Conservation (phyloP, 1,284 basidiomycete species). For the Tilletia caries region DNA sequence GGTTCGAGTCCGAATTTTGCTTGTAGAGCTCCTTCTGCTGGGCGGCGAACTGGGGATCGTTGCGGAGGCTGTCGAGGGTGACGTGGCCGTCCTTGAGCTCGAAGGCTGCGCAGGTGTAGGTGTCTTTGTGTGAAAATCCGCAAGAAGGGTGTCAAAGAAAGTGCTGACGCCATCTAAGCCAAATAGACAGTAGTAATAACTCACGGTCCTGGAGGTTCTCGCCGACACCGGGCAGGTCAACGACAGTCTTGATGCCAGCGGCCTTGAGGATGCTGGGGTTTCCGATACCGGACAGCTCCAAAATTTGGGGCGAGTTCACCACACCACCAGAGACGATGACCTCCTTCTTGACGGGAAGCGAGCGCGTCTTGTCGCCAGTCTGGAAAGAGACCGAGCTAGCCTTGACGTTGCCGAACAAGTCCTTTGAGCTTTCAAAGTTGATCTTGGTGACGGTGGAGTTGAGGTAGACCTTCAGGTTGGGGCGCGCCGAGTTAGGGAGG, state of each 20-base stretch:
- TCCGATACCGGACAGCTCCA: constrained; percentile 61
- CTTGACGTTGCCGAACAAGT: constrained; percentile 19
- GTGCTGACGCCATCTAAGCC: constrained; percentile 20
- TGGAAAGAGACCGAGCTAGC: constrained; percentile 33
- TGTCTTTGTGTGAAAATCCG: constrained; percentile 27
- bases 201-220: constrained; percentile 57
- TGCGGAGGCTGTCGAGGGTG: constrained; percentile 42
- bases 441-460: constrained; percentile 39
- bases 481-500: constrained; percentile 34
- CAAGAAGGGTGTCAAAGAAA: background rate
- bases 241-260: constrained; percentile 48
- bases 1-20: constrained; percentile 24
- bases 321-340: constrained; percentile 45
- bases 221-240: constrained; percentile 52
- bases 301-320: constrained; percentile 55
- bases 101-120: constrained; percentile 41
- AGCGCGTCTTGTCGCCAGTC: constrained; percentile 29
- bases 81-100: constrained; percentile 36
- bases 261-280: constrained; percentile 53
- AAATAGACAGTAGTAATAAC: constrained; percentile 17
- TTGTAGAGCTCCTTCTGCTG: constrained; percentile 36
- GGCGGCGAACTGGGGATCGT: constrained; percentile 37
- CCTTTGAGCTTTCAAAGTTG: constrained; percentile 28
- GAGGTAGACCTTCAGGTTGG: constrained; percentile 40
- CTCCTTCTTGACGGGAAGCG: constrained; percentile 35